Evolutionary conservation across 148 eudicot species (phyloP), one percentile per base, ranked within the genome.

Genomic region (Amaranthus hypochondriacus): DNA sequence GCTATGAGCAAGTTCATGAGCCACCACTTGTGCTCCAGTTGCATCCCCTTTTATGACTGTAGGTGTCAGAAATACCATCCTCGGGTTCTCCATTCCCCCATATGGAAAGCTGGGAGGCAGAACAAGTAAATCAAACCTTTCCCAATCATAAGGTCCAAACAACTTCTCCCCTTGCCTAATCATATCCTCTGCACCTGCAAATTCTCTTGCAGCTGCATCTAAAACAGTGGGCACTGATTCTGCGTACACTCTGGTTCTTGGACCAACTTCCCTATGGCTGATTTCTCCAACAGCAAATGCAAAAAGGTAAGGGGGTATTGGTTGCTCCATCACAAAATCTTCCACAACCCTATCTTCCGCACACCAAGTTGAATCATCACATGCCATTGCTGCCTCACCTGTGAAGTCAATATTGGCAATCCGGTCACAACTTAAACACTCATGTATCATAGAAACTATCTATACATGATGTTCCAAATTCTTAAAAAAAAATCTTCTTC

Each of bases 71-170:
- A 95, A 95, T 71, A 88, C 93, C 93, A 95, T 92, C 80, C 98
- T 87, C 9, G 98, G 98, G 78, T 95, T 95, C 84, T 95, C 98
- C 98, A 95, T 95, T 73, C 98, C 98, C 3, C 97, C 98, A 63
- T 90, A 92, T 0, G 98, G 98, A 81, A 95, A 95, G 72, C 98
- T 95, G 21, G 96, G 98, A 13, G 98, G 98, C 84, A 95, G 74
- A 51, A 95, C 98, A 74, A 95, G 76, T 84, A 95, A 80, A 87
- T 95, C 98, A 69, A 95, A 95, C 83, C 96, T 88, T 87, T 95
- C 98, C 98, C 98, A 95, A 6, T 92, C 97, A 60, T 95, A 95
- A 9, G 84, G 84, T 65, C 98, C 98, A 73, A 95, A 95, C 80
- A 95, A 63, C 65, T 79, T 82, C 87, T 95, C 98, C 76, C 98